Evolutionary conservation across 2,329 filamentous ascomycete species (phyloP), one percentile per base, ranked within the genome.

Genomic region (Stemphylium lycopersici): DNA sequence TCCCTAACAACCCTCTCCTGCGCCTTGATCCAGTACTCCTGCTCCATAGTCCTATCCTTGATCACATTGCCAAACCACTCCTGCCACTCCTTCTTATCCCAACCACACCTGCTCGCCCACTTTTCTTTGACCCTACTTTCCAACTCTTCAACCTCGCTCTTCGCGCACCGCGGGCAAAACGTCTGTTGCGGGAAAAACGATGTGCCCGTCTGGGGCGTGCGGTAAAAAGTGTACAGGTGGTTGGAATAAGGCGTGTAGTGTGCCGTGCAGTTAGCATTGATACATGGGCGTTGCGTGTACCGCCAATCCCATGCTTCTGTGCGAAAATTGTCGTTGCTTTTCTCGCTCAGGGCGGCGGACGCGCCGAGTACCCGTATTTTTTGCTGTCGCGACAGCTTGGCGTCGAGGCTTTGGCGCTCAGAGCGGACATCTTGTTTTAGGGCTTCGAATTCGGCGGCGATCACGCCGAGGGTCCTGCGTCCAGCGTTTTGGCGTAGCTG

Each of bases 401-500:
- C 52, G 16, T 62, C 56, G 48, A 54, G 52, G 16, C 37, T 3
- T 50, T 54, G 24, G 13, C 61, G 54, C 3, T 64, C 60, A 4
- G 62, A 50, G 7, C 60, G 44, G n/a, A 67, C 62, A 2, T 43
- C 22, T 5, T 61, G 43, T 24, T 67, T 47, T 24, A 59, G 69
- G 6, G 49, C 40, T 10, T 72, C 69, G 32, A 72, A 72, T 31
- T 73, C 71, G 1, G 55, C 55, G 4, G 66, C 67, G 4, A 74
- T 62, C 8, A 49, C 33, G 8, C 66, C 63, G 7, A 74, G 66
- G 3, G 68, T 72, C 47, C 68, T 70, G 26, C 71, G 67, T 11
- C 70, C 68, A 4, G 70, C 69, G n/a, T 66, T 68, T 46, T 74
- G 71, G 13, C 71, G 61, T 56, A 71, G 62, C 7, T 33, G 18